Evolutionary conservation across 768 basidiomycete species (phyloP), one percentile per base, ranked within the genome.

Genomic region (Paxillus rubicundulus): DNA sequence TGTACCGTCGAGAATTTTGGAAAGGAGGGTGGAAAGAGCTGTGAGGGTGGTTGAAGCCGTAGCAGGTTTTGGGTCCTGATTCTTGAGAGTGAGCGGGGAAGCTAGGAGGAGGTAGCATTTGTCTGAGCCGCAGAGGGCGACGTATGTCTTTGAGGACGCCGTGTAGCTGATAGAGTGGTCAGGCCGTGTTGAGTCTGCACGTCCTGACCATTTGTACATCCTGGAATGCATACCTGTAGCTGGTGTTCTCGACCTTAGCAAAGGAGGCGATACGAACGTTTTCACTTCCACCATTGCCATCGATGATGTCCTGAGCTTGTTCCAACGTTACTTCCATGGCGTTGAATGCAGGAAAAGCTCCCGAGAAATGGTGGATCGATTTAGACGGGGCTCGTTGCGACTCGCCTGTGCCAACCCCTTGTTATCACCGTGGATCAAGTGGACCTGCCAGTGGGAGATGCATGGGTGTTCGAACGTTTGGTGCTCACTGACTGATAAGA

Each of bases 1-100:
- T 7, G 83, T 79, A 36, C 68, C 62, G 4, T 61, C 60, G 34
- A 72, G 70, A 49, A 85, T 78, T 43, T 67, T 68, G 30, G 65
- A 49, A 48, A 81, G 69, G 39, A 82, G 69, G 40, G 62, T 52
- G 34, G 73, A 65, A 45, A 77, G 70, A 6, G 70, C 58, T 2
- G 71, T 24, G 72, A 61, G 36, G 54, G 70, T 58, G 69, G 76
- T 52, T 39, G 55, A 40, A 17, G 13, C 40, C 24, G 52, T 32
- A 16, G 47, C 36, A 9, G 50, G 10, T 18, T 30, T 10, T 28
- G 40, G 10, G 39, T 37, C 28, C 57, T 43, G 28, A 60, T 47
- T 21, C 55, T 54, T 14, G 57, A 55, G 49, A 24, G 34, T 5
- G 33, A 55, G 50, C 9, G 60, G 57, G 4, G 60, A 56, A 13